Evolutionary conservation across 2,329 filamentous ascomycete genomes (phyloP).

Genomic region (Colletotrichum filicis): DNA sequence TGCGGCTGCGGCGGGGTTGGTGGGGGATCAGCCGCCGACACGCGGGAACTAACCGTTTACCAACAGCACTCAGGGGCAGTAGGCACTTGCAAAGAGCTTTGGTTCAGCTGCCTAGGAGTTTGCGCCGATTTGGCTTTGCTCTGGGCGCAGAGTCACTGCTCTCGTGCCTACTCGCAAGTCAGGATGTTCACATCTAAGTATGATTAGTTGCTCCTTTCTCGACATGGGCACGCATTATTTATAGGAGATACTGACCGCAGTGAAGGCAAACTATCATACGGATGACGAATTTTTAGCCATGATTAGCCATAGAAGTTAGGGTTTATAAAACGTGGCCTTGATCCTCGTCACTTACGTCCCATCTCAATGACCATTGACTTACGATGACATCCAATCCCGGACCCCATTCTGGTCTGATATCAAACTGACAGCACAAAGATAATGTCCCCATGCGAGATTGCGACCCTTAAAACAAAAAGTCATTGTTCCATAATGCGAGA

Average conservation of each 20-base stretch:
- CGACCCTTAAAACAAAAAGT: not conserved
- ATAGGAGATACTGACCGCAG: too few relatives aligned
- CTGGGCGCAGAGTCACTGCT: not conserved
- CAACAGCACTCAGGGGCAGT: constrained; percentile 2
- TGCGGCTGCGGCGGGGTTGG: constrained; percentile 10
- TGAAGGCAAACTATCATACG: not conserved
- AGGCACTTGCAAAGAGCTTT: not conserved
- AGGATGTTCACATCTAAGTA: not conserved
- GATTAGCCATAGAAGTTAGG: not conserved
- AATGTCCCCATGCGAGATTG: constrained; percentile 8
- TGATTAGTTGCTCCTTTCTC: not conserved
- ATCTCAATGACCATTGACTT: not conserved
- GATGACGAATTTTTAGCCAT: not conserved
- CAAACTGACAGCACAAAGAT: constrained; percentile 12
- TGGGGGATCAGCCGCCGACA: constrained; percentile 10
- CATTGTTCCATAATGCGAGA: not conserved
- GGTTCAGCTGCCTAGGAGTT: not conserved
- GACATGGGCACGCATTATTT: too few relatives aligned
- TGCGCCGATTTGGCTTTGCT: not conserved
- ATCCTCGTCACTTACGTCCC: not conserved
- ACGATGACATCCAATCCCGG: not conserved
- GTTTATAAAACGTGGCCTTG: not conserved
- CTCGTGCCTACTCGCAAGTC: not conserved
- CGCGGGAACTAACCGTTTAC: constrained; percentile 13
- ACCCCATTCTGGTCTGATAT: constrained; percentile 1